Conservation (phyloP, 176 grass and related monocot species). For the Areca catechu region DNA sequence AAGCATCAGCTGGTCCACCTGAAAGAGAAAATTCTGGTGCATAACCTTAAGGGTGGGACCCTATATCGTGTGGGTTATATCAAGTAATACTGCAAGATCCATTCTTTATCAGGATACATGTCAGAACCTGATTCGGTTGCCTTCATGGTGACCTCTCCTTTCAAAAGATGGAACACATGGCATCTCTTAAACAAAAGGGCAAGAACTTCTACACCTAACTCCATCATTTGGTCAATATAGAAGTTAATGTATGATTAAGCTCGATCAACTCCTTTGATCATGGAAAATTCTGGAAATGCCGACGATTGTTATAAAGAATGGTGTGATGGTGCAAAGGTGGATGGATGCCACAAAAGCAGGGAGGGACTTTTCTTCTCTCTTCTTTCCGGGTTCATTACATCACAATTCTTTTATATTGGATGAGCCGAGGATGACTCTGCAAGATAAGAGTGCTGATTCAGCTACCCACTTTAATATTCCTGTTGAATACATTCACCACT, state of each 20-base stretch:
- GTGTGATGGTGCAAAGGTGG: not conserved
- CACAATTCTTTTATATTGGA: not conserved
- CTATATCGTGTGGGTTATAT: no score
- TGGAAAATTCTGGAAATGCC: not conserved
- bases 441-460: constrained; percentile 5
- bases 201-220: not conserved
- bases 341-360: not conserved
- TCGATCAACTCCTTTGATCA: not conserved
- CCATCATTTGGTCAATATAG: not conserved
- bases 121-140: no score
- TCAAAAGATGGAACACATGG: no score
- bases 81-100: no score
- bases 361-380: not conserved
- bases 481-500: not conserved
- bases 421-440: constrained; percentile 10
- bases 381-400: not conserved
- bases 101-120: no score
- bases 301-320: not conserved
- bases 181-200: no score
- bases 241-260: not conserved
- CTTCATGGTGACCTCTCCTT: no score
- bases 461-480: constrained; percentile 6
- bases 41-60: no score
- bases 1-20: no score
- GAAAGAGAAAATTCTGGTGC: no score